A percentile compares a stretch with the other conserved stretches of the same genome.
These are phyloP conservation scores for Ogataea haglerorum DNA, from an alignment of 805 yeast species.

Conservation along the genomic window DNA sequence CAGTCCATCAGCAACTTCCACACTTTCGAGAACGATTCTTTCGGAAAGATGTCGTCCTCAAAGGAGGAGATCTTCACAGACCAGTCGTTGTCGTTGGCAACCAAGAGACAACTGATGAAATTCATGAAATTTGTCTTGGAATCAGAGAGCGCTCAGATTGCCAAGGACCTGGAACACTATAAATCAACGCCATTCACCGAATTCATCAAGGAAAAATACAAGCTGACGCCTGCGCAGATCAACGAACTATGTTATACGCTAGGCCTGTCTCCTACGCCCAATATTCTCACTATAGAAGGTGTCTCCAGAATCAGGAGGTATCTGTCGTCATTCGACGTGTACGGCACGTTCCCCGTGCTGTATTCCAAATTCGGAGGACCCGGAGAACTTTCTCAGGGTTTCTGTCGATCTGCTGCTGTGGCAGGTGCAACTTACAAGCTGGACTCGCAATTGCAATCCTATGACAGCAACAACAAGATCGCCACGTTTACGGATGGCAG, in stretches of 20 bases:
- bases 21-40: constrained; percentile 88
- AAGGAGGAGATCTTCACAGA: constrained; percentile 94
- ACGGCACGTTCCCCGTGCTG: constrained; percentile 91
- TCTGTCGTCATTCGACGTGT: constrained; percentile 79
- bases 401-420: constrained; percentile 96
- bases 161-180: constrained; percentile 46
- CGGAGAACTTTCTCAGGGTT: constrained; percentile 94
- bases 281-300: constrained; percentile 69
- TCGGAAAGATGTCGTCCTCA: constrained; percentile 80
- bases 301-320: constrained; percentile 79
- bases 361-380: constrained; percentile 93
- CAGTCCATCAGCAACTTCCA: constrained; percentile 86
- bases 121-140: constrained; percentile 82
- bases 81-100: constrained; percentile 66
- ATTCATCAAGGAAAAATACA: constrained; percentile 64
- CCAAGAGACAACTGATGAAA: constrained; percentile 86
- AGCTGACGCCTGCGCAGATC: constrained; percentile 68
- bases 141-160: constrained; percentile 54
- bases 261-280: constrained; percentile 66
- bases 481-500: constrained; percentile 79
- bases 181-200: constrained; percentile 52
- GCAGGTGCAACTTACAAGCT: constrained; percentile 94
- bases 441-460: constrained; percentile 60
- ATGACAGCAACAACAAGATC: constrained; percentile 60
- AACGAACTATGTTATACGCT: constrained; percentile 83